These are phyloP conservation scores for Fusarium clavum DNA, from an alignment of 2,329 filamentous ascomycete species.

Conservation along the genomic window DNA sequence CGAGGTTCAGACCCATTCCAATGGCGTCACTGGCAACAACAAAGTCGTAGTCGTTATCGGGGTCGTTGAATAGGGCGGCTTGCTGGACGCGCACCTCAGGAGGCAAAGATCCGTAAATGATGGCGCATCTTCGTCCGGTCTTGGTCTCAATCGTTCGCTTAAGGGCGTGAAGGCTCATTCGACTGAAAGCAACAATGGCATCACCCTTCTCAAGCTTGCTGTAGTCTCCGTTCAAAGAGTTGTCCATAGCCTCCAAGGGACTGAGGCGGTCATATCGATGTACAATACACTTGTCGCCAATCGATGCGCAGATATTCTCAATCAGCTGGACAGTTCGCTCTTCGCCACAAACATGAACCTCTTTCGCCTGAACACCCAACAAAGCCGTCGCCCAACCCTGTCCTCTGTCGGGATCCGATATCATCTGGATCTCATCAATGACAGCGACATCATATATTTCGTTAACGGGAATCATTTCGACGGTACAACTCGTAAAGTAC, in stretches of 20 bases:
- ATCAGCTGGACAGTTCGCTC: slow-evolving; percentile 84
- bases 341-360: slow-evolving; percentile 95
- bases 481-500: slow-evolving; percentile 85
- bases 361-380: slow-evolving; percentile 85
- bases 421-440: slow-evolving; percentile 99
- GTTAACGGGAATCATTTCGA: slow-evolving; percentile 81
- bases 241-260: slow-evolving; percentile 73
- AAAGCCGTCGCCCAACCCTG: slow-evolving; percentile 96
- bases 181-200: slow-evolving; percentile 87
- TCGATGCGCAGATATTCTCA: slow-evolving; percentile 77
- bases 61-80: slow-evolving; percentile 93
- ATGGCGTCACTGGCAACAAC: slow-evolving; percentile 95
- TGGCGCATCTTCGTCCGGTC: slow-evolving; percentile 85
- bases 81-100: slow-evolving; percentile 94
- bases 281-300: slow-evolving; percentile 85
- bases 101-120: slow-evolving; percentile 91
- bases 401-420: slow-evolving; percentile 80
- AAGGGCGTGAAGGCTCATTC: slow-evolving; percentile 82
- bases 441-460: slow-evolving; percentile 84
- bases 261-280: slow-evolving; percentile 88
- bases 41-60: slow-evolving; percentile 93
- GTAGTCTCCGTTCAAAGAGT: slow-evolving; percentile 73
- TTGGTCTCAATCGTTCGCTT: slow-evolving; percentile 80
- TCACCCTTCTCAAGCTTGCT: slow-evolving; percentile 84
- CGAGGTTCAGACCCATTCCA: slow-evolving; percentile 96